Percentiles rank a stretch among this genome's conserved stretches.
These are phyloP conservation scores for Biscutella laevigata DNA, from an alignment of 441 rosid species.

Conservation along the genomic window DNA sequence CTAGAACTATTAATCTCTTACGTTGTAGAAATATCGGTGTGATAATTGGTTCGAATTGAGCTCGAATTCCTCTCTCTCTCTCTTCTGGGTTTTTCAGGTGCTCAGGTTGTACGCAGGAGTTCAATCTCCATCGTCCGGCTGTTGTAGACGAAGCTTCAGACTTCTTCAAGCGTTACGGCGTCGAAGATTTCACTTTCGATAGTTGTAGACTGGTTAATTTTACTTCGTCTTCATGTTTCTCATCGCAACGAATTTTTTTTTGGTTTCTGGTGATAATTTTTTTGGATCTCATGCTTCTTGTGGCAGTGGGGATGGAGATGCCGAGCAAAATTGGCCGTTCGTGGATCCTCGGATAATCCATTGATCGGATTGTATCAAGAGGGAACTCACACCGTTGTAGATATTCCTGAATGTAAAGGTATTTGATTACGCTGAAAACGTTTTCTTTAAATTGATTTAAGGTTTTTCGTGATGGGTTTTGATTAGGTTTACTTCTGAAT, in stretches of 20 bases:
- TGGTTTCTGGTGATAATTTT: background rate
- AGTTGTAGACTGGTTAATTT: conserved; percentile 60
- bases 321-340: conserved; percentile 81
- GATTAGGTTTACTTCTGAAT: conserved; percentile 1
- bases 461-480: background rate
- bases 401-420: conserved; percentile 87
- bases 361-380: conserved; percentile 82
- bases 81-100: conserved; percentile 39
- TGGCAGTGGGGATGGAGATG: conserved; percentile 89
- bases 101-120: conserved; percentile 87
- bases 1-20: background rate
- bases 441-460: background rate
- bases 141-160: conserved; percentile 62
- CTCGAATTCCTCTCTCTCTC: too few species aligned
- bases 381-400: conserved; percentile 74
- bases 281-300: conserved; percentile 22
- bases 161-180: conserved; percentile 56
- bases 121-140: conserved; percentile 71
- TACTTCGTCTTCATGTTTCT: background rate
- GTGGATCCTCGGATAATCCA: conserved; percentile 55
- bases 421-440: background rate
- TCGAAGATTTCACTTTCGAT: conserved; percentile 75
- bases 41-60: conserved; percentile 2
- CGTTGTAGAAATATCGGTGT: background rate
- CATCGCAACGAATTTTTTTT: too few species aligned